Base-by-base conservation (phyloP, 805 yeast genomes). In the Wickerhamiella bombiphila region DNA sequence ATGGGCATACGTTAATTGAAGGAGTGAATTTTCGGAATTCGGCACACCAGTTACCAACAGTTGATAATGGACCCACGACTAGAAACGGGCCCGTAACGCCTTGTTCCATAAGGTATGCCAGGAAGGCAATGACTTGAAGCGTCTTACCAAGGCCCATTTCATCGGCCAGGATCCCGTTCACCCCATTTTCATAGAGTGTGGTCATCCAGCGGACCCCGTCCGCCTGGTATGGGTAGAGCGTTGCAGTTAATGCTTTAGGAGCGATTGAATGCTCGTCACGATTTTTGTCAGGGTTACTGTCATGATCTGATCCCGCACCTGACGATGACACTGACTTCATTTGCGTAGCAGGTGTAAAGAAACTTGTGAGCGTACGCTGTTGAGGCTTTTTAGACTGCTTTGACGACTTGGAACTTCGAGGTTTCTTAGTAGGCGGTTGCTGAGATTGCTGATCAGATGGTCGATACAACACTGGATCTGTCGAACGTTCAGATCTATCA, bases 91-190 rank as follows among this genome's bases (percentile, higher is more conserved):
- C 93, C 1, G 54, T 50, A 1, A 82, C 71, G 3, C 80, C 85
- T 55, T 81, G 74, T 47, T 82, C 94, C 33, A 77, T 68, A 26
- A 86, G 61, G 51, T 77, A 81, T 4, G 82, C 72, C 3, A 85
- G 50, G 42, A 88, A 65, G 0, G 94, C 70, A 39, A 88, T 82
- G 31, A 91, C 77, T 56, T 91, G 94, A 5, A 88, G 57, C 0
- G 98, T 91, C 54, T 88, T 88, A 1, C 98, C 98, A 19, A 88
- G 62, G 0, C 97, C 97, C 98, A 88, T 88, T 56, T 88, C 97
- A 59, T 91, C 97, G 0, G 97, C 97, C 16, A 91, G 61, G 25
- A 91, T 86, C 2, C 97, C 98, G 56, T 88, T 88, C 21, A 88
- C 63, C 0, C 97, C 98, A 57, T 88, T 91, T 53, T 86, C 93